Percentiles rank a stretch among this genome's conserved stretches.
These are phyloP conservation scores for Debaryomyces udenii DNA, from an alignment of 1,139 yeast genomes.

Conservation along the genomic window DNA sequence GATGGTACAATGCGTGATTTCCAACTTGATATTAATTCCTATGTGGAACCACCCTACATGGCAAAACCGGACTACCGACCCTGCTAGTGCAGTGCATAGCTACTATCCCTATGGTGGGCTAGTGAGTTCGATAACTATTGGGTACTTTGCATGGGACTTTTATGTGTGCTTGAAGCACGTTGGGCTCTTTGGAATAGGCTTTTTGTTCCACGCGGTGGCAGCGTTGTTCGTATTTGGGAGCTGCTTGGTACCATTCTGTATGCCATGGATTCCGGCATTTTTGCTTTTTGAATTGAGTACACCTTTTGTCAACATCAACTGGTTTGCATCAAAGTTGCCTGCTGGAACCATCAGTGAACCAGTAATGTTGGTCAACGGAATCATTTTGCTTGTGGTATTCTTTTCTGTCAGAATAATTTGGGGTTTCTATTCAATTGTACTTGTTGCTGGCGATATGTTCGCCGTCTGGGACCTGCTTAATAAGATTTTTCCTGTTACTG, in stretches of 20 bases:
- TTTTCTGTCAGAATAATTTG: conserved; percentile 79
- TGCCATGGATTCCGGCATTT: conserved; percentile 84
- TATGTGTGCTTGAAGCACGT: conserved; percentile 63
- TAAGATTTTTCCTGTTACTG: conserved; percentile 35
- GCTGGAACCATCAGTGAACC: conserved; percentile 54
- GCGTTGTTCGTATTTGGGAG: conserved; percentile 75
- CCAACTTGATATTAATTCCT: conserved; percentile 58
- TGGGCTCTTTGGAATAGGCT: conserved; percentile 76
- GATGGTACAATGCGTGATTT: conserved; percentile 73
- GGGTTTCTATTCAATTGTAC: conserved; percentile 77
- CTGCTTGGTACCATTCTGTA: conserved; percentile 50
- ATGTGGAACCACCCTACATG: conserved; percentile 55
- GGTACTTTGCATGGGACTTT: conserved; percentile 94
- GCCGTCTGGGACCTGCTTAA: conserved; percentile 33
- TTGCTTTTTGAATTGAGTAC: conserved; percentile 88
- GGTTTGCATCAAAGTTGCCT: conserved; percentile 84
- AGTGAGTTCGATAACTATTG: conserved; percentile 70
- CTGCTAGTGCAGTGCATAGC: conserved; percentile 54
- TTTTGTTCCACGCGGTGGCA: conserved; percentile 82
- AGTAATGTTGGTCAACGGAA: conserved; percentile 67
- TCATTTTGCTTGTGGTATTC: conserved; percentile 67
- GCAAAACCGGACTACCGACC: conserved; percentile 48
- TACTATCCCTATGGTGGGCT: conserved; percentile 75
- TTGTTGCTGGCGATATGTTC: conserved; percentile 58
- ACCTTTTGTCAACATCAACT: conserved; percentile 88